Base-by-base conservation (phyloP, 768 basidiomycete genomes). In the Tremella mesenterica region DNA sequence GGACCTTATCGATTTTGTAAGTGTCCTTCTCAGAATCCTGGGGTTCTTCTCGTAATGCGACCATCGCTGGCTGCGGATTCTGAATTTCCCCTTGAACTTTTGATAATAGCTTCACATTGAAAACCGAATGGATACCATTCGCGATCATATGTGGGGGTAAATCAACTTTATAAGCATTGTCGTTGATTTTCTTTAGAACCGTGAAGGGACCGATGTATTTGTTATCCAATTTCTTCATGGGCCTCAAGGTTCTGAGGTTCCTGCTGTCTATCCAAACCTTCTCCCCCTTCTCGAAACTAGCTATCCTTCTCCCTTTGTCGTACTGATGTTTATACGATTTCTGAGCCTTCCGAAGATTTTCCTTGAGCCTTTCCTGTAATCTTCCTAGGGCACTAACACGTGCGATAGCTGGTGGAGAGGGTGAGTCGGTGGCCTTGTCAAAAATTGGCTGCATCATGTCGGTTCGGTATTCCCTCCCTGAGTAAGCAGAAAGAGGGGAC, bases 261-360 rank as follows among this genome's bases (percentile, higher is more conserved):
- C 18, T 44, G 64, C 2, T 53, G 64, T 18, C 27, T 27, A 0
- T 52, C 73, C 67, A 73, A 74, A 3, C 52, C 38, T 1, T 66
- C 64, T 65, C 60, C 3, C 67, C 67, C 12, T 49, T 36, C 20
- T 44, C 16, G 52, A 52, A 67, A n/a, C n/a, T n/a, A n/a, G n/a
- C n/a, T n/a, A n/a, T n/a, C 43, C 10, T 10, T 21, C 21, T 13
- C 21, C 43, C 10, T 10, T 23, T 10, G 23, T 10, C 13, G 12
- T 44, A 10, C 12, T 44, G 12, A 18, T 34, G 20, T 23, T 44
- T 44, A 21, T 44, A 44, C 43, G 10, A 10, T 21, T 44, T 10
- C 12, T 44, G 12, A 12, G 43, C 43, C 43, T 13, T 10, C 12
- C 21, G 13, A 9, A 44, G 12, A 21, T 21, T 44, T 10, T 21